A percentile compares a stretch with the other conserved stretches of the same genome.
Conservation (phyloP, 768 basidiomycete species). For the Lactarius quietus region DNA sequence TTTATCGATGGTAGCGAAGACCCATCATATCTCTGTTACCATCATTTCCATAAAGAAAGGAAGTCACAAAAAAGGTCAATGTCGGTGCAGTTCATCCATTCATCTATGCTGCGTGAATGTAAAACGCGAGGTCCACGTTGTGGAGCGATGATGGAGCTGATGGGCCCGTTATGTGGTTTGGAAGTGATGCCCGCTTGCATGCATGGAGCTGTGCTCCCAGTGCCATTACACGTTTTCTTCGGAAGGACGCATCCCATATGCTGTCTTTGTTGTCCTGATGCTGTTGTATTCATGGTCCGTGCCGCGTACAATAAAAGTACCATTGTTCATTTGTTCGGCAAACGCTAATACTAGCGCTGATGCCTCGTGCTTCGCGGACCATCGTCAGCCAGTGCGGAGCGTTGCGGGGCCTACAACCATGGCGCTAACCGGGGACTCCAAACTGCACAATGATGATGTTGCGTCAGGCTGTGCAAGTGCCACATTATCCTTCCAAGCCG, state of each 20-base stretch:
- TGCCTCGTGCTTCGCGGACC: neutral
- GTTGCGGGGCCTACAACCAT: neutral
- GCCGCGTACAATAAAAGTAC: neutral
- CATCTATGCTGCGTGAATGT: neutral
- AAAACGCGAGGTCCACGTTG: neutral
- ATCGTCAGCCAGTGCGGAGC: neutral
- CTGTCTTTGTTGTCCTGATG: neutral
- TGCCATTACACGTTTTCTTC: neutral
- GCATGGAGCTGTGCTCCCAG: neutral
- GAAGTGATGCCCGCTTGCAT: neutral
- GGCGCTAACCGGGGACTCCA: neutral
- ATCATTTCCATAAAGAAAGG: neutral
- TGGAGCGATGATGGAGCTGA: slow-evolving; percentile 2
- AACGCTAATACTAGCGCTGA: neutral
- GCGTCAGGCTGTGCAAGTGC: slow-evolving; percentile 1
- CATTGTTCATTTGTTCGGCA: neutral
- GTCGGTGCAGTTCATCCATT: neutral
- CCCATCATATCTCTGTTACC: neutral
- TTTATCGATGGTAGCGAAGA: neutral
- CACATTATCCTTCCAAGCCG: too few species aligned
- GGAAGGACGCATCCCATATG: neutral
- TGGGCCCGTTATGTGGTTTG: neutral
- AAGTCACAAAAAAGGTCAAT: neutral
- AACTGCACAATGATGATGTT: neutral
- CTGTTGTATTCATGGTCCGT: neutral